These are phyloP conservation scores for Piedraia hortae DNA, from an alignment of 2,329 filamentous ascomycete genomes.

Conservation along the genomic window DNA sequence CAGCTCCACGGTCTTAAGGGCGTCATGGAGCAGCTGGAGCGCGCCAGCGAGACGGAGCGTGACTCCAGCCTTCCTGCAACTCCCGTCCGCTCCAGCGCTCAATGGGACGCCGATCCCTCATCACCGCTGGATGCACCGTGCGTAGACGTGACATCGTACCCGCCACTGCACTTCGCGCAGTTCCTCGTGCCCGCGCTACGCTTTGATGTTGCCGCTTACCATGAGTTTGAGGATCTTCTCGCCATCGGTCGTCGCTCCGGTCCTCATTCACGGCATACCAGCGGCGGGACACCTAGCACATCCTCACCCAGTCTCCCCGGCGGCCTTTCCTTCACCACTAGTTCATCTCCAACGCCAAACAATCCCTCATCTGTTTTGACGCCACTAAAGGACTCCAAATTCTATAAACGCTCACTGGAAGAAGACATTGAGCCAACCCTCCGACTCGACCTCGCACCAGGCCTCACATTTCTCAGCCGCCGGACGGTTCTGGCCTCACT, in stretches of 20 bases:
- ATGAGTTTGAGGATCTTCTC: conserved; percentile 60
- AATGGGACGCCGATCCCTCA: conserved; percentile 33
- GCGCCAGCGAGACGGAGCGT: conserved; percentile 36
- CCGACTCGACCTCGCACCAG: conserved; percentile 65
- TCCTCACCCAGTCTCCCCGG: conserved; percentile 18
- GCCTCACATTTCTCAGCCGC: conserved; percentile 77
- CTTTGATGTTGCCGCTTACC: conserved; percentile 52
- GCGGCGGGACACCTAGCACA: conserved; percentile 14
- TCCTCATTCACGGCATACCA: conserved; percentile 38
- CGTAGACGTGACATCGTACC: conserved; percentile 30
- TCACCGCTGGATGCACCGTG: conserved; percentile 20
- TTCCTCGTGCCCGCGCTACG: conserved; percentile 62
- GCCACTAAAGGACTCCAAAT: conserved; percentile 66
- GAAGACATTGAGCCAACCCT: conserved; percentile 92
- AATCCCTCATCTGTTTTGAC: conserved; percentile 17
- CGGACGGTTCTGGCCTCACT: conserved; percentile 62
- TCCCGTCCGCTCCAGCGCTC: conserved; percentile 32
- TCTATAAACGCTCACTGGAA: conserved; percentile 66
- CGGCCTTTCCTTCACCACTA: conserved; percentile 14
- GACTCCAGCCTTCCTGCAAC: conserved; percentile 51
- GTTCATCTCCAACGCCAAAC: conserved; percentile 4
- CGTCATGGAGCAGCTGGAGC: conserved; percentile 65
- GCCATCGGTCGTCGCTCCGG: conserved; percentile 30
- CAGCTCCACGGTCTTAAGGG: conserved; percentile 74
- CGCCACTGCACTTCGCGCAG: conserved; percentile 49